Evolutionary conservation across 139 green algal genomes (phyloP).

Genomic region (Coccomyxa sp.): DNA sequence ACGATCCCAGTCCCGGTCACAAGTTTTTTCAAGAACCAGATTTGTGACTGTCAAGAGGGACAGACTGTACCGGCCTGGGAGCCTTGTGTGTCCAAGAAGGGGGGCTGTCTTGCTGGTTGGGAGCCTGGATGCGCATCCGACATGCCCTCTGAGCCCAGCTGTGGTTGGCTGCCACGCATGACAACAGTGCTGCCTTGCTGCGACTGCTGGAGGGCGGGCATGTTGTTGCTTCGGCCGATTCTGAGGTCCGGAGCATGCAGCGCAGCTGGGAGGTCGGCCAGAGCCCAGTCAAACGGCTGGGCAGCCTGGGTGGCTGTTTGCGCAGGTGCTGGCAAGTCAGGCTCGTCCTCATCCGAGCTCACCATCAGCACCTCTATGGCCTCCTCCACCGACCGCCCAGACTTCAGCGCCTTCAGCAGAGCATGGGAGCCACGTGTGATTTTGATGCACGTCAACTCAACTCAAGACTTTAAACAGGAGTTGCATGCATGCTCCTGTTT

Average conservation of each 20-base stretch:
- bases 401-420: conserved; percentile 4
- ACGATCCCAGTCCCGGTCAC: too few relatives aligned
- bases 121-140: too few relatives aligned
- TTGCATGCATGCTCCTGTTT: too few relatives aligned
- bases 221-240: not conserved
- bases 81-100: too few relatives aligned
- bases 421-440: not conserved
- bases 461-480: not conserved
- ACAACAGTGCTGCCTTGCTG: not conserved
- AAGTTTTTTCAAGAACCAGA: too few relatives aligned
- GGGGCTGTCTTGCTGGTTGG: too few relatives aligned
- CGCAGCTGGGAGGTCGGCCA: not conserved
- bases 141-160: too few relatives aligned
- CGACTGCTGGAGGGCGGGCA: not conserved
- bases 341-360: conserved; percentile 2
- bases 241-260: not conserved
- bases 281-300: not conserved
- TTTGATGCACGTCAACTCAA: not conserved
- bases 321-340: not conserved
- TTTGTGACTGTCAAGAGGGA: too few relatives aligned
- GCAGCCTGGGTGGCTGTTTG: not conserved
- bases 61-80: too few relatives aligned
- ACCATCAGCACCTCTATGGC: conserved; percentile 4
- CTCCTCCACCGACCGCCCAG: not conserved
- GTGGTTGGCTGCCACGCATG: too few relatives aligned